Base-by-base conservation (phyloP, 2,329 filamentous ascomycete genomes). In the Epichloe sp. region DNA sequence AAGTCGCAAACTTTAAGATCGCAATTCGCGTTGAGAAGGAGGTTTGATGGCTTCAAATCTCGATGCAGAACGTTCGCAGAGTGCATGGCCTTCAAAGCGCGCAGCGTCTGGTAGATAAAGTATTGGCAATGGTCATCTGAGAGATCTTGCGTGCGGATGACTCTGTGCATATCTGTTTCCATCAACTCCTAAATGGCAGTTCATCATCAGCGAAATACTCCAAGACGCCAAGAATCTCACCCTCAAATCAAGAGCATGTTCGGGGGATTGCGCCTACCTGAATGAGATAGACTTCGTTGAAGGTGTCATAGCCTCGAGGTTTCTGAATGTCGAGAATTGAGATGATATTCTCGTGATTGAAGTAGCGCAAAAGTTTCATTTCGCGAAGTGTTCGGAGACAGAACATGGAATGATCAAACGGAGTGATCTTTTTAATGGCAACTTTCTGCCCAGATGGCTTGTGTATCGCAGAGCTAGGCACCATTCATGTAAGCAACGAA, bases 331-430 rank as follows among this genome's bases (percentile, higher is more conserved):
- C 93, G 60, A 98, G 82, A 62, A 98, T 98, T 49, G 90, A 97
- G 67, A 98, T 98, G 74, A 98, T 97, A 72, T 98, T 98, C 73
- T 98, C 93, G 68, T 98, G 93, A 73, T 97, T 98, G 77, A 98
- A 98, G 73, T 98, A 97, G 63, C 93, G 82, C 63, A 98, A 75
- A 52, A 98, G 78, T 80, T 98, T 98, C 93, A 98, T 98, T 73
- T 98, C 93, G 69, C 93, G 89, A 58, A 98, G 76, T 1, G 93
- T 98, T 68, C 93, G 80, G 63, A 98, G 74, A 68, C 91, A 96
- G 77, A 96, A 96, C 90, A 96, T 96, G 67, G 89, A 95, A 69
- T 97, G 93, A 65, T 98, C 93, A 70, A 98, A 98, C 5, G 93
- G 93, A 0, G 90, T 97, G 63, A 98, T 98, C 80, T 98, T 98